Base-by-base conservation (phyloP, 1,284 basidiomycete genomes). In the Hypsizygus ulmarius region DNA sequence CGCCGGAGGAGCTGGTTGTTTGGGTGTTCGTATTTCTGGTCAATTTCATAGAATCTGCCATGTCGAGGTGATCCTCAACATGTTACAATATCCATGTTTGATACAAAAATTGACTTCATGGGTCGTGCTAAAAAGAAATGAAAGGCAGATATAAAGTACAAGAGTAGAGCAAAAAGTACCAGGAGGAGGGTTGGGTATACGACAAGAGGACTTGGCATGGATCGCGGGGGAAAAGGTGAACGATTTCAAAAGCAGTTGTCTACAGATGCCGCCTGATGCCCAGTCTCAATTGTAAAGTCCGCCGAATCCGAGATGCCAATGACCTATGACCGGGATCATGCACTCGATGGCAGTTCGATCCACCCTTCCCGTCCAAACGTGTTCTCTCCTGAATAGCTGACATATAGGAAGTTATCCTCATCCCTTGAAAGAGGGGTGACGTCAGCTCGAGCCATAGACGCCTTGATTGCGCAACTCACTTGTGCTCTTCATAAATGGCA, bases 401-500 rank as follows among this genome's bases (percentile, higher is more conserved):
- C 92, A 65, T 95, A 97, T 45, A 97, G 77, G 81, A 97, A 97
- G 54, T 93, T 91, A 66, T 97, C 93, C 66, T 97, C 94, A 61
- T 97, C 93, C 79, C 93, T 95, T 6, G 30, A 47, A 32, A 32
- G 12, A 28, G 53, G 12, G 29, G 53, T 43, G 46, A 45, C 46
- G 52, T 66, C 49, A 67, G 52, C 50, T 49, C 10, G 21, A 7
- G 15, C 5, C 6, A 25, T 2, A 21, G 18, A 33, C 25, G 43
- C n/a, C 30, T 34, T 12, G 42, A 35, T 27, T 46, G 27, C 15
- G 33, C 9, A n/a, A 78, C 89, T 64, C 56, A 95, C 93, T 97
- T 97, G 82, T 99, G 96, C 72, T 99, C 97, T 71, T 99, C 97
- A 66, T 99, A 99, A 64, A 99, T 98, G 43, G 93, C 88, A 64